Evolutionary conservation across 768 basidiomycete genomes (phyloP), one percentile per base, ranked within the genome.

Genomic region (Mycena metata): DNA sequence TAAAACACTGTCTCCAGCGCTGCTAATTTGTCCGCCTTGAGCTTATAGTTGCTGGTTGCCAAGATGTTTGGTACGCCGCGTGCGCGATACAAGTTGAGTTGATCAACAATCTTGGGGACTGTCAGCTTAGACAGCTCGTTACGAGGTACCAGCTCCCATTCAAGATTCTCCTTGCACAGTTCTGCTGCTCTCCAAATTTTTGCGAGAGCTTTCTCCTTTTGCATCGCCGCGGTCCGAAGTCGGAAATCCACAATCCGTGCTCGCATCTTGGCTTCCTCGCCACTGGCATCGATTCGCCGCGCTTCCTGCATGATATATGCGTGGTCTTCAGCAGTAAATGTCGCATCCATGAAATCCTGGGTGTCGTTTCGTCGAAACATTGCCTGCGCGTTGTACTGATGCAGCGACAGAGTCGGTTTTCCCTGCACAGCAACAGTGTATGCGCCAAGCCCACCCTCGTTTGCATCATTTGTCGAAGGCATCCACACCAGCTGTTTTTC

Each of bases 381-480:
- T 21, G 69, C 62, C 39, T 41, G 59, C 10, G 74, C 72, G 70
- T 79, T 79, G 67, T 70, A 74, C 43, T 72, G 71, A 24, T 60
- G 67, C 21, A 77, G 41, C 2, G 73, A 69, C 42, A 73, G 30
- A 5, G 54, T 55, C 36, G 73, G 76, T 39, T 50, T 67, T 23
- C 39, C 46, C 11, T 72, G 69, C 15, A 75, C 63, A 17, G 50
- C 15, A 5, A 75, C 69, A 21, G 75, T 72, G 50, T 71, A 74
- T 4, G 56, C 36, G 5, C 79, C 75, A 17, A 80, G 67, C 4
- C 66, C 66, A 10, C 79, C 75, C 72, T 81, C 79, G 66, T 79
- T 79, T 0, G 63, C 68, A 65, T 80, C 76, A 67, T 79, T 81
- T n/a, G 77, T 49, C 42, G 42, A 21, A 61, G 76, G 74, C 69